Evolutionary conservation across 768 basidiomycete genomes (phyloP), one percentile per base, ranked within the genome.

Genomic region (Naganishia antarctica): DNA sequence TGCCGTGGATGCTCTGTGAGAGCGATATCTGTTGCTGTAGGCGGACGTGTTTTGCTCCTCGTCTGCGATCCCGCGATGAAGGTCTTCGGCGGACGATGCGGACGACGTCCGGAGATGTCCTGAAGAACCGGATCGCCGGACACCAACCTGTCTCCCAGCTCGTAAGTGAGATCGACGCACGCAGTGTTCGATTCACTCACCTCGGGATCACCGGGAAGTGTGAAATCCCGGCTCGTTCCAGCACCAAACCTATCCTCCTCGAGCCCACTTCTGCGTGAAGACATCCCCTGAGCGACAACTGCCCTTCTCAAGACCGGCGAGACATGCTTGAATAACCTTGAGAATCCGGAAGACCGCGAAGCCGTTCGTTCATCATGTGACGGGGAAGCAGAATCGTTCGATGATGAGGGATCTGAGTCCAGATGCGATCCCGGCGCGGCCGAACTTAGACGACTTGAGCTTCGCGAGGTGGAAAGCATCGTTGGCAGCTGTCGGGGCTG

Each of bases 321-420:
- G 37, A 37, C 53, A 41, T 34, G 53, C 37, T 57, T n/a, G 2
- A 57, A 25, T 21, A 57, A 40, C 53, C 53, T 57, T 16, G 53
- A 57, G 53, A 57, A 57, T 4, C 37, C 53, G 3, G 53, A 51
- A n/a, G 50, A 40, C 11, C 53, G 53, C 1, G 53, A 40, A 40
- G 37, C 11, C n/a, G 53, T 15, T 41, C 11, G 31, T 9, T 41
- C n/a, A 21, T 57, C 2, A 34, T 4, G 34, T 26, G 23, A 1
- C n/a, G 34, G 2, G 7, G 37, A 4, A 21, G 2, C 37, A 12
- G 34, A 25, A 40, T 13, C 32, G 31, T 21, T n/a, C n/a, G 18
- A 44, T 9, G 8, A 7, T 15, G n/a, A 21, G 43, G 43, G 6
- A 9, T 44, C 9, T 40, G 53, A 8, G 34, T 51, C 9, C 11